Percentiles rank a stretch among this genome's conserved stretches.
Evolutionary conservation across 2,329 filamentous ascomycete genomes (phyloP).

Genomic region (Colletotrichum sp.): DNA sequence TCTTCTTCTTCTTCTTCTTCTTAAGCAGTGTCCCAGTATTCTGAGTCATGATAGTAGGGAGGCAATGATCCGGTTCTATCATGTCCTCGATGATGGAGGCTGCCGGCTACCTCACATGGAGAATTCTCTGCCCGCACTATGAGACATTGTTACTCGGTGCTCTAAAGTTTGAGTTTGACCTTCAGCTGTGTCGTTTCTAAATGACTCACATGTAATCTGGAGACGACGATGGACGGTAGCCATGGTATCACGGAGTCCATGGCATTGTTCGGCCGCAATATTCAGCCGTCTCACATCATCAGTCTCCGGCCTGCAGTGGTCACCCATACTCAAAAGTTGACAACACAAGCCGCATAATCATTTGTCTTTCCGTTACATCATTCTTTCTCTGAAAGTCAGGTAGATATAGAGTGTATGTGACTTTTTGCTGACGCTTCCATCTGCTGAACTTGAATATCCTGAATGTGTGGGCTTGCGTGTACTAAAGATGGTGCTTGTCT

Average conservation of each 20-base stretch:
- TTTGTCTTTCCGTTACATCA: neutral
- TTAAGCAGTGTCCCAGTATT: no score
- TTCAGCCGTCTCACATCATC: neutral
- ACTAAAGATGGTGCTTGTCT: neutral
- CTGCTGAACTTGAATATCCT: neutral
- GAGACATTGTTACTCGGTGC: neutral
- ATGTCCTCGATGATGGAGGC: no score
- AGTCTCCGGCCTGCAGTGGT: neutral
- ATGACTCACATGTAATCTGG: neutral
- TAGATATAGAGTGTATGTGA: neutral
- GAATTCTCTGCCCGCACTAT: neutral
- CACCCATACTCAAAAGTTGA: neutral
- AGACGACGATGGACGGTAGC: neutral
- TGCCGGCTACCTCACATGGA: neutral
- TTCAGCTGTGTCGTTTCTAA: neutral
- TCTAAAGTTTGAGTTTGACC: fast-evolving
- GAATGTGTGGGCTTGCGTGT: neutral
- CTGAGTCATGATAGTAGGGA: no score
- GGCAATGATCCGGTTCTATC: no score
- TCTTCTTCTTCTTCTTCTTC: no score
- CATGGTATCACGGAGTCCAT: neutral
- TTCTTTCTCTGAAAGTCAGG: neutral
- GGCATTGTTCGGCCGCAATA: neutral
- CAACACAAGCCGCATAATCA: no score
- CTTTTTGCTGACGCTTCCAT: neutral